Conservation (phyloP, 2,329 filamentous ascomycete species). For the Neonectria neomacrospora region DNA sequence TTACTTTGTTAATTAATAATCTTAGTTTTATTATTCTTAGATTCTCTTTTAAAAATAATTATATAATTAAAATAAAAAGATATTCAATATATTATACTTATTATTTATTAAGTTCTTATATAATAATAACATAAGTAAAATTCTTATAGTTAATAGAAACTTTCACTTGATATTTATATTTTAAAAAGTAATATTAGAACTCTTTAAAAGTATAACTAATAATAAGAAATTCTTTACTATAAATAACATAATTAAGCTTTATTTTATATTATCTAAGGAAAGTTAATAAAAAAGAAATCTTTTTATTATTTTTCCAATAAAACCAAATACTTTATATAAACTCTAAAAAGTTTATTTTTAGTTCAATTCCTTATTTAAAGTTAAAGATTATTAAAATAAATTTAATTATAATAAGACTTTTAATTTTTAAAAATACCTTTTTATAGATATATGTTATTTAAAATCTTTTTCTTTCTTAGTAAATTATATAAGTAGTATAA, state of each 20-base stretch:
- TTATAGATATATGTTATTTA: no score
- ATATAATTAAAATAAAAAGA: slow-evolving; percentile 33
- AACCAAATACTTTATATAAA: slow-evolving; percentile 15
- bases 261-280: slow-evolving; percentile 35
- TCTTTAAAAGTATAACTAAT: slow-evolving; percentile 42
- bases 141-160: slow-evolving; percentile 41
- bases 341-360: slow-evolving; percentile 7
- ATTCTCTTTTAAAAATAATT: slow-evolving; percentile 31
- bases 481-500: no score
- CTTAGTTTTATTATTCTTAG: slow-evolving; percentile 25
- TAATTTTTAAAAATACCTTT: no score
- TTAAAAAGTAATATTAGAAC: slow-evolving; percentile 37
- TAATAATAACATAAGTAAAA: slow-evolving; percentile 31
- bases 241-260: slow-evolving; percentile 42
- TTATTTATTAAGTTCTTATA: slow-evolving; percentile 27
- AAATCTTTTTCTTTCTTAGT: no score
- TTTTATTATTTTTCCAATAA: slow-evolving; percentile 25
- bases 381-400: slow-evolving; percentile 24
- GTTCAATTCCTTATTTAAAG: background rate
- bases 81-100: slow-evolving; percentile 33
- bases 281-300: slow-evolving; percentile 26
- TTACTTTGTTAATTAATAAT: slow-evolving; percentile 15
- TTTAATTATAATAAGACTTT: slow-evolving; percentile 11
- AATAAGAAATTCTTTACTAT: slow-evolving; percentile 40
- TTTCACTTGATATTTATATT: slow-evolving; percentile 31